phyloP scores from a whole-genome alignment of 257 asterid genomes.

The Ehretia macrophylla region DNA sequence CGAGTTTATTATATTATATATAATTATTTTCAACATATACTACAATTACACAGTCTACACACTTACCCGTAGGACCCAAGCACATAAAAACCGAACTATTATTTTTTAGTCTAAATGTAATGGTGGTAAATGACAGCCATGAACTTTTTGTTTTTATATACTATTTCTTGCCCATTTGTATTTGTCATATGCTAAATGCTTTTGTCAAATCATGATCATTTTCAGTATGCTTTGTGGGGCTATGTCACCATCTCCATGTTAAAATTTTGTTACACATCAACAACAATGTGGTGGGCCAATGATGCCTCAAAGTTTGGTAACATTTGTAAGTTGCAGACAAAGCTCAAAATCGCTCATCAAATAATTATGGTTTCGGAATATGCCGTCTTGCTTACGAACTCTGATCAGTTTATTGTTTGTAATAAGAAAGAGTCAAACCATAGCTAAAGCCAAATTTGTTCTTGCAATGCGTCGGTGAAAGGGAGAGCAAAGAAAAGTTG shows the following conservation, averaged over 20 bases:
- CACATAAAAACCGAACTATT: too few relatives aligned
- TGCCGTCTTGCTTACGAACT: conserved; percentile 13
- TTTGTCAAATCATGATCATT: conserved; percentile 16
- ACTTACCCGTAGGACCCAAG: too few relatives aligned
- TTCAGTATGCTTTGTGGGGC: conserved; percentile 35
- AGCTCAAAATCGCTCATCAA: not conserved
- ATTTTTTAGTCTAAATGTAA: too few relatives aligned
- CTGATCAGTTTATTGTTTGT: not conserved
- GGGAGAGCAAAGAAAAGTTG: too few relatives aligned
- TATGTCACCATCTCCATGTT: conserved; percentile 23
- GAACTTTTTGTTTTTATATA: not conserved
- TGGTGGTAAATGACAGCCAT: not conserved
- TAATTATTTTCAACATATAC: too few relatives aligned
- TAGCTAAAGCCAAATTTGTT: conserved; percentile 1
- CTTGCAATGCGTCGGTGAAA: too few relatives aligned
- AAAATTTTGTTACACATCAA: conserved; percentile 15
- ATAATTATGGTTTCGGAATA: conserved; percentile 15
- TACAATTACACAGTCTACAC: too few relatives aligned
- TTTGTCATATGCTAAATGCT: conserved; percentile 2
- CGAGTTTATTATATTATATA: too few relatives aligned
- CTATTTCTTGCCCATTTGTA: not conserved
- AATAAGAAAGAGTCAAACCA: not conserved
- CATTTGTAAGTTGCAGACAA: conserved; percentile 13
- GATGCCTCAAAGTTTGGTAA: conserved; percentile 7
- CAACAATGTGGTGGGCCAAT: conserved; percentile 27